Percentiles rank a stretch among this genome's conserved stretches.
Conservation (phyloP, 208 protist genomes). For the Wallacemonas rigidus region DNA sequence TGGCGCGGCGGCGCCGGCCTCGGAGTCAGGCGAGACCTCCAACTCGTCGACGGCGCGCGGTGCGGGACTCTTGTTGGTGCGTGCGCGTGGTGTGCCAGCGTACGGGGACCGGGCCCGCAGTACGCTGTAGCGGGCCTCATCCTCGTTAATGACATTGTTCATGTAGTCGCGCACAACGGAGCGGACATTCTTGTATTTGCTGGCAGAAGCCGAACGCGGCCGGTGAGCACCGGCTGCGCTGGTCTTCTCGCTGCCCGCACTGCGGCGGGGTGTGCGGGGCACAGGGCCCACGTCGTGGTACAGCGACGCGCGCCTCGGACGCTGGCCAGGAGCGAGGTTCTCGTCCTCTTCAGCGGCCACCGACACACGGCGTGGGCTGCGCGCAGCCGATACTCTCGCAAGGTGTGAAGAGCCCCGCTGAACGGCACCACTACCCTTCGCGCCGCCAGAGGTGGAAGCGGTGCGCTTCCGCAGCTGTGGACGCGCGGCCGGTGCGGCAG, state of each 20-base stretch:
- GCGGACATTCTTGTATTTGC: conserved; percentile 47
- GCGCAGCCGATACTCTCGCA: not conserved
- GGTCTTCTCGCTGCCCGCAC: not conserved
- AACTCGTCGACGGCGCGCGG: conserved; percentile 7
- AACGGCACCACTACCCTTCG: not conserved
- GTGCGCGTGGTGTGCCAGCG: not conserved
- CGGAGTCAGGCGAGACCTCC: conserved; percentile 25
- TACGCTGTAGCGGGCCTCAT: conserved; percentile 51
- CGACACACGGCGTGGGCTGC: not conserved
- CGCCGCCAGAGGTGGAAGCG: not conserved
- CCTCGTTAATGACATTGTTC: conserved; percentile 40
- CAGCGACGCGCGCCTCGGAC: conserved; percentile 9
- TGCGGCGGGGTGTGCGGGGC: conserved; percentile 5
- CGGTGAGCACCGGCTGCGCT: not conserved
- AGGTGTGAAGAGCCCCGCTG: conserved; percentile 7
- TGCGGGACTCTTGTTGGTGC: conserved; percentile 7
- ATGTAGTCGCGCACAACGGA: conserved; percentile 65
- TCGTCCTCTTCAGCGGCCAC: not conserved
- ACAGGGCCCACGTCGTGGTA: conserved; percentile 14
- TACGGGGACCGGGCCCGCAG: conserved; percentile 13
- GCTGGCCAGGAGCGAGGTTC: not conserved
- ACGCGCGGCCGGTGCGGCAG: not conserved
- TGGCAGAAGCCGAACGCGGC: not conserved
- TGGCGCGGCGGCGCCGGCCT: conserved; percentile 16
- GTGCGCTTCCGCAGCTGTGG: not conserved